Base-by-base conservation (phyloP, 2,329 filamentous ascomycete genomes). In the Thelonectria discophora region DNA sequence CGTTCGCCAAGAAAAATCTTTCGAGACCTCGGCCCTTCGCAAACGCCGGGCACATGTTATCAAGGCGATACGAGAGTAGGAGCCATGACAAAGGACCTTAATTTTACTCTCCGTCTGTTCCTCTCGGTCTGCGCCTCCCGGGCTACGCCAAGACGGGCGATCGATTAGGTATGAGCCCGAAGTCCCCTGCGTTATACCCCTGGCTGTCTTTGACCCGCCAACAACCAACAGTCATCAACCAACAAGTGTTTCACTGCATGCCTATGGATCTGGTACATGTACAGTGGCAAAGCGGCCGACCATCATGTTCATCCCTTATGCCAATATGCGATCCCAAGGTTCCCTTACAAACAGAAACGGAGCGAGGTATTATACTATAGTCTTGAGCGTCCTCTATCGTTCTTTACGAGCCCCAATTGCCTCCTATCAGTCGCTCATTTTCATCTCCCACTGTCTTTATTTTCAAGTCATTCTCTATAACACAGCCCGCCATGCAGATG, bases 281-380 rank as follows among this genome's bases (percentile, higher is more conserved):
- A n/a, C 34, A 24, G 39, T 40, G 17, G 9, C 50, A 53, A 53
- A 20, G 37, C 21, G 50, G 39, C 21, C 39, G 17, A 53, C 15
- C 43, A 30, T 43, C 9, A 43, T 43, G 27, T 45, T 53, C 50
- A 53, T 53, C 21, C 11, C 39, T 45, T 45, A 11, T 53, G 21
- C 13, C 34, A 42, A 32, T 53, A 45, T 43, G 13, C 27, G 20
- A 32, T 13, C 27, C 39, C 18, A n/a, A 43, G 15, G 50, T 53
- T 43, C 50, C 24, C 21, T 53, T 45, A 53, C 39, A 20, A 43
- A 53, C 40, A 53, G 37, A 21, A 42, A 53, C 21, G n/a, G n/a
- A n/a, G 37, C n/a, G 50, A 53, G 50, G 34, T 53, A 53, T 30
- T 45, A 53, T 53, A 43, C 34, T 24, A 32, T 20, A 40, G 48